Conservation (phyloP, 2,329 filamentous ascomycete genomes). For the Ceratocystis eucalypticola region DNA sequence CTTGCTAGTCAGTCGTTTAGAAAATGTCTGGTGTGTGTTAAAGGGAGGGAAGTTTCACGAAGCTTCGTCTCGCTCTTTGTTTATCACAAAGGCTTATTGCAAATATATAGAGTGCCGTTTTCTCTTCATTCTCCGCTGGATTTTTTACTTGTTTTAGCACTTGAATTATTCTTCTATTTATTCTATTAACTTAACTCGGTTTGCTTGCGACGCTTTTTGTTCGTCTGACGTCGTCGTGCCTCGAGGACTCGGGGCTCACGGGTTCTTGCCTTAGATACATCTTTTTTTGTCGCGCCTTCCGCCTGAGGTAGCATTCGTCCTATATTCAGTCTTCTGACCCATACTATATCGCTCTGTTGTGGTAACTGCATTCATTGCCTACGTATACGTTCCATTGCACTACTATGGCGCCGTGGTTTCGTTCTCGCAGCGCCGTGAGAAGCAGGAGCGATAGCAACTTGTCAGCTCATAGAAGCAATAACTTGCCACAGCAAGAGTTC, state of each 20-base stretch:
- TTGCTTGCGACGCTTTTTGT: no score
- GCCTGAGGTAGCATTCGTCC: background rate
- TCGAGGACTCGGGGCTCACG: background rate
- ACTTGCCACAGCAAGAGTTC: background rate
- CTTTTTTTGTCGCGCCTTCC: background rate
- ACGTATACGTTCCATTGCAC: background rate
- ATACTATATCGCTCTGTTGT: background rate
- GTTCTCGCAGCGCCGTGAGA: background rate
- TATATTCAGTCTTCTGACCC: background rate
- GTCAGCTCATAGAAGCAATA: background rate
- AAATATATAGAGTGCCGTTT: no score
- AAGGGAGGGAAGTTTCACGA: background rate
- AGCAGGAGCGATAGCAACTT: background rate
- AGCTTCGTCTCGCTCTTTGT: background rate
- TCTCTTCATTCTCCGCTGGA: no score
- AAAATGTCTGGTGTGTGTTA: background rate
- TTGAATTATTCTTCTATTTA: no score
- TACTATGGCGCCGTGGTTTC: slow-evolving; percentile 2
- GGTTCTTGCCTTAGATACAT: background rate
- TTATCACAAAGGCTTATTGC: no score
- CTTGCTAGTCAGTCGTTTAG: background rate
- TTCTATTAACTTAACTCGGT: no score
- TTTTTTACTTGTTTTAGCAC: no score
- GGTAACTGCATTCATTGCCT: background rate
- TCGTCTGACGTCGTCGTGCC: background rate